Evolutionary conservation across 305 asterid species (phyloP).

Genomic region (Andrographis paniculata): DNA sequence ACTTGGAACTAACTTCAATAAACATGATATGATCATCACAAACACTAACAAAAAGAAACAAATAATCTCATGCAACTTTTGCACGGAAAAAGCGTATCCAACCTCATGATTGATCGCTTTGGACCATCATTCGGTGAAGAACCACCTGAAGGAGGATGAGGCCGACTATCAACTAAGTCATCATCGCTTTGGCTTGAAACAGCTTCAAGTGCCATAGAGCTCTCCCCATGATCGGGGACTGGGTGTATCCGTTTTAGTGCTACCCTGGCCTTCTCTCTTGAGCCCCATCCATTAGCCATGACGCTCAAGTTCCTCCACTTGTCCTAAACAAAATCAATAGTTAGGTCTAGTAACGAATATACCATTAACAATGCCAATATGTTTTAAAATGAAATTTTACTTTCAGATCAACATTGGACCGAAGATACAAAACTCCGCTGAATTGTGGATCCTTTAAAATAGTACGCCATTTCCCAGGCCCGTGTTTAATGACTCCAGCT

Average conservation of each 20-base stretch:
- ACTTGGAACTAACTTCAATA: no score
- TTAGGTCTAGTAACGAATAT: constrained; percentile 1
- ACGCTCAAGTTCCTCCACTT: constrained; percentile 99
- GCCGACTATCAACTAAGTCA: constrained; percentile 47
- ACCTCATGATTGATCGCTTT: constrained; percentile 89
- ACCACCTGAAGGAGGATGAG: constrained; percentile 56
- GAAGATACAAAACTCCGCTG: constrained; percentile 63
- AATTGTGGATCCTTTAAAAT: constrained; percentile 93
- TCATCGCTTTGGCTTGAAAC: constrained; percentile 63
- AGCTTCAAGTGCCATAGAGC: constrained; percentile 33
- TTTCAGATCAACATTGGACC: constrained; percentile 99
- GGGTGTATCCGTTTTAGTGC: constrained; percentile 62
- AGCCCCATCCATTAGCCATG: constrained; percentile 88
- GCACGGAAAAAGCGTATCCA: background rate
- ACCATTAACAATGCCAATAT: background rate
- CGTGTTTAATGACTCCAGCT: constrained; percentile 97
- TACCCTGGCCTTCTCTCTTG: constrained; percentile 75
- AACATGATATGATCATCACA: background rate
- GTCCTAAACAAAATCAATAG: constrained; percentile 39
- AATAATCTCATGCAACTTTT: background rate
- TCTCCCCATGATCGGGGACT: constrained; percentile 51
- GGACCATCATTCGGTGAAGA: constrained; percentile 73
- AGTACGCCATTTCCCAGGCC: constrained; percentile 98
- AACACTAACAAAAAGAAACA: background rate
- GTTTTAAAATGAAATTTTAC: constrained; percentile 27